These are phyloP conservation scores for Penicillium psychrofluorescens DNA, from an alignment of 495 filamentous ascomycete genomes.

Conservation along the genomic window DNA sequence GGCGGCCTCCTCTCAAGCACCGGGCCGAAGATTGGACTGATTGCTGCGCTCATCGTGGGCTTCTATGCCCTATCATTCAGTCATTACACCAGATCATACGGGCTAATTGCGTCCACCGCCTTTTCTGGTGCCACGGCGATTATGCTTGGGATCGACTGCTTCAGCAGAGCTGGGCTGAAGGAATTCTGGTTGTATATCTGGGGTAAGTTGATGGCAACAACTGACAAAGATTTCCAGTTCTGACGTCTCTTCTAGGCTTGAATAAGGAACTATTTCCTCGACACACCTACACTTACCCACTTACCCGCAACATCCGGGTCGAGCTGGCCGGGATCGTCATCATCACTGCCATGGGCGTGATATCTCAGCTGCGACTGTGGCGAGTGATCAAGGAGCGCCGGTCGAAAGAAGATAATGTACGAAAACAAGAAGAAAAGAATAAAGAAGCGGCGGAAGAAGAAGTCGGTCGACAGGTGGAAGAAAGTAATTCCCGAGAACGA, in stretches of 20 bases:
- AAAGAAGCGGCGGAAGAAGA: conserved; percentile 66
- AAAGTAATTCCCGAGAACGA: conserved; percentile 58
- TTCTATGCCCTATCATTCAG: conserved; percentile 72
- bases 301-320: conserved; percentile 79
- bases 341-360: conserved; percentile 63
- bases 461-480: conserved; percentile 59
- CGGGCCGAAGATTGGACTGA: conserved; percentile 63
- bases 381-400: conserved; percentile 72
- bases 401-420: conserved; percentile 49
- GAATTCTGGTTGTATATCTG: conserved; percentile 97
- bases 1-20: conserved; percentile 64
- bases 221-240: not conserved
- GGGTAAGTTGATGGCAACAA: conserved; percentile 41
- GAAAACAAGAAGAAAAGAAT: conserved; percentile 47
- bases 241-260: conserved; percentile 42
- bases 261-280: conserved; percentile 77
- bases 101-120: conserved; percentile 64
- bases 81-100: conserved; percentile 69
- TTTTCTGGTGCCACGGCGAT: conserved; percentile 75
- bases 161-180: conserved; percentile 79
- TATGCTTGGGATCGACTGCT: conserved; percentile 85
- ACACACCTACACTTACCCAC: conserved; percentile 66
- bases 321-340: conserved; percentile 76
- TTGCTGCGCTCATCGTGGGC: conserved; percentile 59
- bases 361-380: conserved; percentile 85